Base-by-base conservation (phyloP, 2,329 filamentous ascomycete species). In the Clarireedia hainanense region DNA sequence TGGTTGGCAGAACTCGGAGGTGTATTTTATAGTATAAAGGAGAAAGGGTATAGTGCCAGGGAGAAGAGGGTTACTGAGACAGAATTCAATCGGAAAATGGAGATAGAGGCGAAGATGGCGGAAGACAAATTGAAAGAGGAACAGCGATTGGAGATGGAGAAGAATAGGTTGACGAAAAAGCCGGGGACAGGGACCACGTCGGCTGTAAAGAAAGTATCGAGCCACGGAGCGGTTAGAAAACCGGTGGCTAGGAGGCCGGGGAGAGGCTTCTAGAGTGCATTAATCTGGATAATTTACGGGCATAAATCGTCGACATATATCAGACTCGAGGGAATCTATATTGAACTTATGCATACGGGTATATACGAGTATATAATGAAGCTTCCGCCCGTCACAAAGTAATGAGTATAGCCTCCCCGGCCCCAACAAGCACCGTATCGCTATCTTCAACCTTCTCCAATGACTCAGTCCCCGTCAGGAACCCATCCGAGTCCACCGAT, bases 1-100 rank as follows among this genome's bases (percentile, higher is more conserved):
- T 99, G 94, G 94, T 81, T 99, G 42, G 94, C 94, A 6, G 94
- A 99, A 69, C 77, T 99, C 5, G 94, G 95, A 36, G 94, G 91
- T 1, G 94, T 99, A 0, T 99, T 99, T 71, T 99, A 97, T 72
- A 94, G 88, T 1, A 81, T 99, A 68, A 96, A 96, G 74, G 92
- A 97, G 73, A 99, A 99, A 73, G 94, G 92, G 1, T 99, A 95
- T 69, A 95, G 89, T 14, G 84, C 86, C 12, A 80, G 89, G 26
- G 88, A 96, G 66, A 92, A 91, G 72, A 81, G 89, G 53, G 83
- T 96, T 48, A 92, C 87, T 0, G 92, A 97, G 73, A 86, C 85
- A 15, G 92, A 96, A 70, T 96, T 96, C 70, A 96, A 95, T 68
- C 79, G 84, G 51, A 91, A 88, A 71, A 91, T 95, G 80, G 91